phyloP scores from a whole-genome alignment of 768 basidiomycete species.

The Tylopilus subfusipes region DNA sequence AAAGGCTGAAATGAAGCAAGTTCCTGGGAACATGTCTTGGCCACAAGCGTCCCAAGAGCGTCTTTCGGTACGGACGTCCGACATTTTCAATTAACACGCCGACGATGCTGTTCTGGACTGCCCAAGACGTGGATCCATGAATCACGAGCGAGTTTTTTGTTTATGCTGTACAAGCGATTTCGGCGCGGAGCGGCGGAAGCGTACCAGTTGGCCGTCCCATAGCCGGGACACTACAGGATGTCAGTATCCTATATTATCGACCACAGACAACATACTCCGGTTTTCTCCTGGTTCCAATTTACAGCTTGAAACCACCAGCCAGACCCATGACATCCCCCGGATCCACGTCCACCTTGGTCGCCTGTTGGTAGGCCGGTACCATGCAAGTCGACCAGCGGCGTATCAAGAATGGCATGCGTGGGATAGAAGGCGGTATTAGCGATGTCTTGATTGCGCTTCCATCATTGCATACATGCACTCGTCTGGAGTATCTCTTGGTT shows the following conservation, averaged over 20 bases:
- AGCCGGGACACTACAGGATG: not conserved
- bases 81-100: no score
- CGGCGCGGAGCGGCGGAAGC: no score
- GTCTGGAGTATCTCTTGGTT: no score
- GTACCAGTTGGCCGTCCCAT: not conserved
- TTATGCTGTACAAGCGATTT: not conserved
- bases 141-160: no score
- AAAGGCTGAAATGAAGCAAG: no score
- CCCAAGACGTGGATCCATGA: no score
- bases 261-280: not conserved
- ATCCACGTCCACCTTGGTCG: conserved; percentile 31
- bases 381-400: conserved; percentile 45
- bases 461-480: no score
- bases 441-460: no score
- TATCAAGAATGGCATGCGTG: conserved; percentile 56
- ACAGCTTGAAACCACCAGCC: conserved; percentile 57
- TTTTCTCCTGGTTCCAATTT: not conserved
- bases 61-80: no score
- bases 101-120: no score
- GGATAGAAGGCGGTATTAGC: conserved; percentile 36
- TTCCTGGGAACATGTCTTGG: no score
- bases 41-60: no score
- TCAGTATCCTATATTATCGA: not conserved
- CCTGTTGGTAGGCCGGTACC: conserved; percentile 37
- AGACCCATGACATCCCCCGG: conserved; percentile 52